Percentiles rank a stretch among this genome's conserved stretches.
These are phyloP conservation scores for Casaregolazyma lundiana DNA, from an alignment of 1,139 yeast species.

Conservation along the genomic window DNA sequence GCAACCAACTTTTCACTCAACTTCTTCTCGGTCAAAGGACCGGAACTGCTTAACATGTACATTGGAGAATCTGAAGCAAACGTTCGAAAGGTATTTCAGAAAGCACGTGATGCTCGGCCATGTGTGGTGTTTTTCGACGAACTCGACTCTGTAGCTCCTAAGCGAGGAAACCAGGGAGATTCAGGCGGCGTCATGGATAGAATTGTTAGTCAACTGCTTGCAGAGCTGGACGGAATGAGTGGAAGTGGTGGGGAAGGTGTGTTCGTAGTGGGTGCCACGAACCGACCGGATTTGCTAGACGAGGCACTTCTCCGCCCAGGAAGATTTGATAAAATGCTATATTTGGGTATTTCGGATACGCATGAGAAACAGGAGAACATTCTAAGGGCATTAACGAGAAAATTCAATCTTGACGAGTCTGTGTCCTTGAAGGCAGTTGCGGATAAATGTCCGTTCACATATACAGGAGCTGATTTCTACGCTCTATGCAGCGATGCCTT, in stretches of 20 bases:
- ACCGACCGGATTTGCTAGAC: conserved; percentile 89
- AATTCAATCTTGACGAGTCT: conserved; percentile 55
- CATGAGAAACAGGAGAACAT: conserved; percentile 84
- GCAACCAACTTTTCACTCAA: conserved; percentile 92
- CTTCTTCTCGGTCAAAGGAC: conserved; percentile 94
- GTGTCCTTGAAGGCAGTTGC: conserved; percentile 65
- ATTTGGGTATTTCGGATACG: conserved; percentile 88
- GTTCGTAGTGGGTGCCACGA: conserved; percentile 96
- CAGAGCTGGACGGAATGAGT: conserved; percentile 96
- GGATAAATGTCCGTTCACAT: conserved; percentile 72
- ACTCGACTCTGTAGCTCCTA: conserved; percentile 88
- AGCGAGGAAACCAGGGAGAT: conserved; percentile 96
- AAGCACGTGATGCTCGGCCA: conserved; percentile 93
- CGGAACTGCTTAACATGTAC: conserved; percentile 91
- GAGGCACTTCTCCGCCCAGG: conserved; percentile 95
- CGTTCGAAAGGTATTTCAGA: conserved; percentile 88
- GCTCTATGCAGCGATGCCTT: conserved; percentile 93
- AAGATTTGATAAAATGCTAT: conserved; percentile 89
- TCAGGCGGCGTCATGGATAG: conserved; percentile 99
- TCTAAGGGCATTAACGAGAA: conserved; percentile 81
- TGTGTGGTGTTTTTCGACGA: conserved; percentile 97
- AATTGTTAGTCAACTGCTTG: conserved; percentile 88
- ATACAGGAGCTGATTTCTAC: conserved; percentile 96
- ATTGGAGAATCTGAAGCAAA: conserved; percentile 98
- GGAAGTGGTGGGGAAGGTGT: conserved; percentile 85